Evolutionary conservation across 192 early-diverging fungal genomes (phyloP).

Genomic region (Mortierella hygrophila): DNA sequence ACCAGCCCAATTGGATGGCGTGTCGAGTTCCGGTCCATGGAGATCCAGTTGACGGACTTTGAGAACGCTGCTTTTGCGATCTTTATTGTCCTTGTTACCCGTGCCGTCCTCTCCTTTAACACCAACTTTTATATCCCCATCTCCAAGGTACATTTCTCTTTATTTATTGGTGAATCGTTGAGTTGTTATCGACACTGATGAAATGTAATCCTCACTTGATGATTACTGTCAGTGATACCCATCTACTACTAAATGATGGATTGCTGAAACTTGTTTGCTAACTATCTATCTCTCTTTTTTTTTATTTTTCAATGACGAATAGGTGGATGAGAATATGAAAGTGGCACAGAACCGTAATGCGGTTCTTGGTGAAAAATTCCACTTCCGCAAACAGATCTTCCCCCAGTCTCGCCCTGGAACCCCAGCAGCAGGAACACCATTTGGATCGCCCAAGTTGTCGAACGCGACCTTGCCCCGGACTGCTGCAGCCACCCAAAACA

Average conservation of each 20-base stretch:
- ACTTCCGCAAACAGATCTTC: conserved; percentile 90
- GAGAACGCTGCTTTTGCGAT: conserved; percentile 97
- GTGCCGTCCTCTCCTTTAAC: conserved; percentile 88
- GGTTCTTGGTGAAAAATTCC: conserved; percentile 85
- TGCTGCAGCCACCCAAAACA: neutral
- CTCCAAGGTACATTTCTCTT: conserved; percentile 73
- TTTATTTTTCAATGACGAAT: neutral
- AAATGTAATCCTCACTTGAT: no score
- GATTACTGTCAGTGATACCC: neutral
- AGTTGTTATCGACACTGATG: no score
- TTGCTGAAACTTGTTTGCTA: no score
- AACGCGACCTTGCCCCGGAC: conserved; percentile 33
- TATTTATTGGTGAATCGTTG: no score
- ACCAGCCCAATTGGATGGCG: conserved; percentile 95
- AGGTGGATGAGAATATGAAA: conserved; percentile 96
- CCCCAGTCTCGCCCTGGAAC: conserved; percentile 59
- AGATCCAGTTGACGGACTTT: conserved; percentile 96
- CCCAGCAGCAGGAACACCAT: conserved; percentile 42
- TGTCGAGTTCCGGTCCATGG: conserved; percentile 97
- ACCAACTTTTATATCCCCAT: conserved; percentile 98
- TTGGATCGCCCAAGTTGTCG: conserved; percentile 35
- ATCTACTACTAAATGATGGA: no score
- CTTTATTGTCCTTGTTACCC: conserved; percentile 92
- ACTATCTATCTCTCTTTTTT: no score
- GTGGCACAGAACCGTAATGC: conserved; percentile 89